Conservation (phyloP, 2,329 filamentous ascomycete species). For the Myriosclerotinia curreyana region DNA sequence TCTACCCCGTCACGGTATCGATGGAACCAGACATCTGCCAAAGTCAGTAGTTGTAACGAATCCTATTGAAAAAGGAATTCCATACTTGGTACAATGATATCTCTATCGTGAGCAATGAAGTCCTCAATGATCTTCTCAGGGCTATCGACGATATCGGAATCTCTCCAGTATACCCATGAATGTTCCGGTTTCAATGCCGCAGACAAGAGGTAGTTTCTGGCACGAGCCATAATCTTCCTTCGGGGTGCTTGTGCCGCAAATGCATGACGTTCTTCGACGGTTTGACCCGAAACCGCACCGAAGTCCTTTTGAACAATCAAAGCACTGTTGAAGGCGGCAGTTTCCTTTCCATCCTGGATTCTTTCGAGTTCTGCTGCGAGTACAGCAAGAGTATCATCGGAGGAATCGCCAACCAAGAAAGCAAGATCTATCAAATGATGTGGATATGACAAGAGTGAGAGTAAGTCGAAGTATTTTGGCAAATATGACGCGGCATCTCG, state of each 20-base stretch:
- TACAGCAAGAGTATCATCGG: slow-evolving; percentile 86
- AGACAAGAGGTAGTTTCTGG: slow-evolving; percentile 86
- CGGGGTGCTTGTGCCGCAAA: slow-evolving; percentile 87
- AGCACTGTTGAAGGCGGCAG: slow-evolving; percentile 73
- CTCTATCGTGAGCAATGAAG: slow-evolving; percentile 88
- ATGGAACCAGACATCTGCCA: slow-evolving; percentile 92
- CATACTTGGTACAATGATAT: slow-evolving; percentile 93
- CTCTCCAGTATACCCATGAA: slow-evolving; percentile 98
- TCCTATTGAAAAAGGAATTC: slow-evolving; percentile 26
- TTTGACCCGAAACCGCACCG: slow-evolving; percentile 58
- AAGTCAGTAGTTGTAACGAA: slow-evolving; percentile 34
- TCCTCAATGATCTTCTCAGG: slow-evolving; percentile 87
- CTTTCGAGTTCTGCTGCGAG: slow-evolving; percentile 82
- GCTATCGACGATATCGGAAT: slow-evolving; percentile 93
- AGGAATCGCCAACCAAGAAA: slow-evolving; percentile 89
- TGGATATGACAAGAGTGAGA: slow-evolving; percentile 86
- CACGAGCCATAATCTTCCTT: slow-evolving; percentile 83
- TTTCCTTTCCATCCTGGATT: slow-evolving; percentile 77
- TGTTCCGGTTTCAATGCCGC: slow-evolving; percentile 87
- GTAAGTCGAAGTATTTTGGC: slow-evolving; percentile 87
- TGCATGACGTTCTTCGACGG: slow-evolving; percentile 77
- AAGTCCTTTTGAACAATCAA: slow-evolving; percentile 92
- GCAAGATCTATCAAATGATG: slow-evolving; percentile 93
- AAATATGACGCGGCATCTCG: slow-evolving; percentile 83
- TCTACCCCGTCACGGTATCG: slow-evolving; percentile 73